These are phyloP conservation scores for Botrytis byssoidea DNA, from an alignment of 2,329 filamentous ascomycete genomes.

Conservation along the genomic window DNA sequence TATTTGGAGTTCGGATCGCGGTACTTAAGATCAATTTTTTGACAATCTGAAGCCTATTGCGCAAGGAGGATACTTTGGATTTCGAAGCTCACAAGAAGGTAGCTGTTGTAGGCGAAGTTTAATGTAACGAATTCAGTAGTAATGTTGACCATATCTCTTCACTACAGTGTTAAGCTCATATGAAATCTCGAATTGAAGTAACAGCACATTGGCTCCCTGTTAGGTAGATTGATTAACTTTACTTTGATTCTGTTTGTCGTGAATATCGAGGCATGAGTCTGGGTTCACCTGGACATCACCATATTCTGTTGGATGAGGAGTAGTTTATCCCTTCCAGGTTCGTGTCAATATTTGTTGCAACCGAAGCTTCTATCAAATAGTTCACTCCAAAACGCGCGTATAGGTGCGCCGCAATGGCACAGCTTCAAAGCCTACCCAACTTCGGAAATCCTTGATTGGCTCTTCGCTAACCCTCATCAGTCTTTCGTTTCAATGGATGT, in stretches of 20 bases:
- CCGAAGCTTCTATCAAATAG: not conserved
- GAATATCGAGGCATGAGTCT: not conserved
- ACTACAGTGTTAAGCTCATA: not conserved
- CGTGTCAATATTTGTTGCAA: not conserved
- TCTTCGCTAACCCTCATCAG: too few relatives aligned
- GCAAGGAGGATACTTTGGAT: not conserved
- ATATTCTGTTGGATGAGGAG: not conserved
- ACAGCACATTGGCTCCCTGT: not conserved
- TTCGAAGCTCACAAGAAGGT: not conserved
- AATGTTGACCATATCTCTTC: not conserved
- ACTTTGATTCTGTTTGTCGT: not conserved
- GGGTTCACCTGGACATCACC: not conserved
- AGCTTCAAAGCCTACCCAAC: not conserved
- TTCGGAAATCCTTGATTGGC: too few relatives aligned
- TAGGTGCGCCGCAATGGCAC: not conserved
- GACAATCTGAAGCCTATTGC: not conserved
- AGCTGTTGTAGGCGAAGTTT: not conserved
- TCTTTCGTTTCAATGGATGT: not conserved
- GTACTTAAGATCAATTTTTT: not conserved
- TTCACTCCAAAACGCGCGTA: not conserved
- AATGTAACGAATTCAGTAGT: not conserved
- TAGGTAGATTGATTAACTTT: not conserved
- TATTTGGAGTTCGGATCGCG: not conserved
- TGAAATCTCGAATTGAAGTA: not conserved
- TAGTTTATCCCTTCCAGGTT: not conserved